Conservation (phyloP, 257 asterid species). For the Leptodermis oblonga region DNA sequence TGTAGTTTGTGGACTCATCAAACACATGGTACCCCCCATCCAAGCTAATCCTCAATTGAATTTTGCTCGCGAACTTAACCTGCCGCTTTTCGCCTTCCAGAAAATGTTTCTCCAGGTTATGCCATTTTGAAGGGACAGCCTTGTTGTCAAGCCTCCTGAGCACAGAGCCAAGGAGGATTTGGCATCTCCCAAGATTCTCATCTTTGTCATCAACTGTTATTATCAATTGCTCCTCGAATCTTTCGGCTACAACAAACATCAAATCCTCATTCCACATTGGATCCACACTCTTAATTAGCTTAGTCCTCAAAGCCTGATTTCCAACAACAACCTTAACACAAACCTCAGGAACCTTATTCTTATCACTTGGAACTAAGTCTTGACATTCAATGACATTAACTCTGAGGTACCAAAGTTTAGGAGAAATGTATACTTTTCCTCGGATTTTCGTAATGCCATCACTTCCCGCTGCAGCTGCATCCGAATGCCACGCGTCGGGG, state of each 20-base stretch:
- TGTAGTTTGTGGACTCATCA: conserved; percentile 68
- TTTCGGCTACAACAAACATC: conserved; percentile 65
- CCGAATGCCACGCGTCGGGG: conserved; percentile 89
- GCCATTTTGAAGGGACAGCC: conserved; percentile 64
- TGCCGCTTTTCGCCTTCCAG: conserved; percentile 55
- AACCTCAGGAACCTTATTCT: conserved; percentile 44
- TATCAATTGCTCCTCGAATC: conserved; percentile 68
- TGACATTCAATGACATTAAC: conserved; percentile 78
- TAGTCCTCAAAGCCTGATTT: conserved; percentile 48
- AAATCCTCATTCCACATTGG: conserved; percentile 84
- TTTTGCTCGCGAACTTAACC: conserved; percentile 68
- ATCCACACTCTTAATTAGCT: conserved; percentile 33
- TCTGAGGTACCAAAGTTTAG: conserved; percentile 75
- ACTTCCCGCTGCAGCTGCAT: conserved; percentile 60
- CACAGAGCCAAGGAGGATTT: conserved; percentile 34
- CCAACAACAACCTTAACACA: conserved; percentile 53
- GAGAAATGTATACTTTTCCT: conserved; percentile 78
- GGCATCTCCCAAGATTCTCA: conserved; percentile 50
- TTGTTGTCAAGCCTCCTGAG: conserved; percentile 58
- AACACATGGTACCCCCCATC: conserved; percentile 88
- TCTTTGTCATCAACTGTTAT: conserved; percentile 60
- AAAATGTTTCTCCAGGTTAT: conserved; percentile 62
- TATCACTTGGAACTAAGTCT: conserved; percentile 56
- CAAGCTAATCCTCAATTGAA: conserved; percentile 63
- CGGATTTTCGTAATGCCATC: conserved; percentile 57